These are phyloP conservation scores for Claviceps sorghi DNA, from an alignment of 2,329 filamentous ascomycete genomes.

Conservation along the genomic window DNA sequence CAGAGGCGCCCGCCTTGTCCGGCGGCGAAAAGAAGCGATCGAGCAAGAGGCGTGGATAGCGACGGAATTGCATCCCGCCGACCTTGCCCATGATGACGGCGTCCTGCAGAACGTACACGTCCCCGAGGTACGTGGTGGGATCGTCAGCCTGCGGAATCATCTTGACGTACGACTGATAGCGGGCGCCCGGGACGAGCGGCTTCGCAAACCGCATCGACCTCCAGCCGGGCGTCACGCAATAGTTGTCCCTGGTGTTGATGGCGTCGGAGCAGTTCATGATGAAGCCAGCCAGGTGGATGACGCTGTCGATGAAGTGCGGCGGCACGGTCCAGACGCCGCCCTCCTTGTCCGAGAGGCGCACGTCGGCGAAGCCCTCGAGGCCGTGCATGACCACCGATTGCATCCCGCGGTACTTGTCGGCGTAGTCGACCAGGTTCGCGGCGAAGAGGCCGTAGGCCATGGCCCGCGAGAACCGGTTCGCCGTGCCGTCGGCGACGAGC, in stretches of 20 bases:
- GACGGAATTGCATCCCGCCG: slow-evolving; percentile 48
- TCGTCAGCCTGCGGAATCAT: slow-evolving; percentile 37
- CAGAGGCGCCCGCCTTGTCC: not conserved
- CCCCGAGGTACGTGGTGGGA: slow-evolving; percentile 29
- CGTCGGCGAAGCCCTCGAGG: slow-evolving; percentile 29
- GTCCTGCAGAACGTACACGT: slow-evolving; percentile 40
- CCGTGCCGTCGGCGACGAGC: slow-evolving; percentile 3
- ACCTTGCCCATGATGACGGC: slow-evolving; percentile 32
- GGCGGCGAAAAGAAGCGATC: slow-evolving; percentile 46
- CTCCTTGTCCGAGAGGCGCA: slow-evolving; percentile 9
- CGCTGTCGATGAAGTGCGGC: slow-evolving; percentile 42
- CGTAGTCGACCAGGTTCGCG: slow-evolving; percentile 38
- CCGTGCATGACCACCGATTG: slow-evolving; percentile 40
- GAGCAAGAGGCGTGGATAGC: slow-evolving; percentile 50
- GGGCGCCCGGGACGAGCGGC: slow-evolving; percentile 29
- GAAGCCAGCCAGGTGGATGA: slow-evolving; percentile 46
- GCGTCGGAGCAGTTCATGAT: slow-evolving; percentile 42
- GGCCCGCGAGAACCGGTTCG: slow-evolving; percentile 5
- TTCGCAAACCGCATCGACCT: slow-evolving; percentile 36
- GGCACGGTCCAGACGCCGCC: slow-evolving; percentile 31
- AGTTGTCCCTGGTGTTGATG: slow-evolving; percentile 36
- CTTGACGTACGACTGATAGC: slow-evolving; percentile 41
- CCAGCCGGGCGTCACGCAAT: slow-evolving; percentile 45
- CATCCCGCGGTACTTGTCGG: slow-evolving; percentile 38
- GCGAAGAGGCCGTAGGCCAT: slow-evolving; percentile 47